Evolutionary conservation across 345 rosid genomes (phyloP), one percentile per base, ranked within the genome.

Genomic region (Passiflora organensis): DNA sequence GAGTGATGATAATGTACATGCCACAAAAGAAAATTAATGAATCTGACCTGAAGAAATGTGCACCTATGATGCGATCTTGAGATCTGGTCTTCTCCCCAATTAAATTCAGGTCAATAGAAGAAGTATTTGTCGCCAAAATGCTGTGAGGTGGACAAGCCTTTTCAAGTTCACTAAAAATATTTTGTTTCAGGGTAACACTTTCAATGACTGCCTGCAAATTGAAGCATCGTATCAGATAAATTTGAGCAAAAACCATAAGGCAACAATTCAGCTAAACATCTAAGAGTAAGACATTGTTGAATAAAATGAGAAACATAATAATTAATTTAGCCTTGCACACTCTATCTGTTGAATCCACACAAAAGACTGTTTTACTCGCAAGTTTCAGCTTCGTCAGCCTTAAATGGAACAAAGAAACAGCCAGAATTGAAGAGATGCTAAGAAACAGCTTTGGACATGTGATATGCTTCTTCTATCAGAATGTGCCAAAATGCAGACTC

Each of bases 41-140:
- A 5, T 54, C 36, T 37, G 60, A 86, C 99, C 99, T 93, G 86
- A 93, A 93, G 82, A 93, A 93, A 60, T 86, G 96, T 28, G 96
- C 99, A 6, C 99, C 99, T 63, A 93, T 69, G 32, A 93, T 82
- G 50, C 95, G 94, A 69, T 80, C 91, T 62, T 86, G 76, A 17
- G 95, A 79, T 58, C 70, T 78, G 36, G 79, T 84, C 73, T 83
- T 89, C 64, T 85, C 86, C 32, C 96, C 99, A 59, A 89, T 63
- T 51, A 80, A 28, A 51, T 84, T 76, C 52, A 93, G 82, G 73
- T 86, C 94, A 38, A 89, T 84, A 3, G 95, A 80, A 50, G 96
- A 93, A 60, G 99, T 89, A 47, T 93, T 93, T 52, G 91, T 73
- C 39, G 99, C 96, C 78, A 93, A 76, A 59, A 93, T 86, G 75